Evolutionary conservation across 768 basidiomycete genomes (phyloP).

Genomic region (Russula emetica): DNA sequence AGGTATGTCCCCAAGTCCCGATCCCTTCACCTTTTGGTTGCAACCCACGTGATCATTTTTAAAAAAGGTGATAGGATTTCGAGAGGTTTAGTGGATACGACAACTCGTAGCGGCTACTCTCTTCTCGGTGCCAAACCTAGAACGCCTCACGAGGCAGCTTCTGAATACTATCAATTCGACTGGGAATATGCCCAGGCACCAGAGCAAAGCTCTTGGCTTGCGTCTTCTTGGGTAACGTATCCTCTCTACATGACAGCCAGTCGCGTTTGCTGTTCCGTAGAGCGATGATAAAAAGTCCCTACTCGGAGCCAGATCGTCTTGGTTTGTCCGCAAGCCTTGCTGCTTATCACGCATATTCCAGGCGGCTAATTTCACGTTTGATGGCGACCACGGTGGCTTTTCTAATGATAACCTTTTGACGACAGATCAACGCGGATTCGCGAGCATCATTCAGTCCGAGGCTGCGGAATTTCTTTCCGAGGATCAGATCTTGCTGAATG

Average conservation of each 20-base stretch:
- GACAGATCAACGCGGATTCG: conserved; percentile 62
- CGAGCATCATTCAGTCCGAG: conserved; percentile 51
- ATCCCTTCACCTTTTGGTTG: background rate
- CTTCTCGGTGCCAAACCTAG: conserved; percentile 45
- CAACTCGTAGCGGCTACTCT: conserved; percentile 51
- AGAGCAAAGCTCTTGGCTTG: conserved; percentile 58
- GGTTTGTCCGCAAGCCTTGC: conserved; percentile 38
- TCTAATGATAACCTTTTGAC: conserved; percentile 50
- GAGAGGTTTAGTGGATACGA: conserved; percentile 49
- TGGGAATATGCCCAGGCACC: conserved; percentile 57
- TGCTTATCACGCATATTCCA: conserved; percentile 31
- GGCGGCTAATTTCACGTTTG: conserved; percentile 62
- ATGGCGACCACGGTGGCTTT: conserved; percentile 52
- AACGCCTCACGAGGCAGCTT: conserved; percentile 45
- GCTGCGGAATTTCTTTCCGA: conserved; percentile 51
- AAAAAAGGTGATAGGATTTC: conserved; percentile 46
- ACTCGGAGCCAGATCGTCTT: conserved; percentile 34
- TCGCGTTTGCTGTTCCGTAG: conserved; percentile 30
- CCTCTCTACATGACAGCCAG: conserved; percentile 26
- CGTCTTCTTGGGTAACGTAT: conserved; percentile 54
- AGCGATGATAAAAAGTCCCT: conserved; percentile 34
- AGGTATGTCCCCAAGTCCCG: conserved; percentile 36
- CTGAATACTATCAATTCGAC: conserved; percentile 50
- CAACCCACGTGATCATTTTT: background rate
- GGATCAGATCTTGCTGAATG: conserved; percentile 46